Evolutionary conservation across 805 yeast genomes (phyloP).

Genomic region (Candida corydali): DNA sequence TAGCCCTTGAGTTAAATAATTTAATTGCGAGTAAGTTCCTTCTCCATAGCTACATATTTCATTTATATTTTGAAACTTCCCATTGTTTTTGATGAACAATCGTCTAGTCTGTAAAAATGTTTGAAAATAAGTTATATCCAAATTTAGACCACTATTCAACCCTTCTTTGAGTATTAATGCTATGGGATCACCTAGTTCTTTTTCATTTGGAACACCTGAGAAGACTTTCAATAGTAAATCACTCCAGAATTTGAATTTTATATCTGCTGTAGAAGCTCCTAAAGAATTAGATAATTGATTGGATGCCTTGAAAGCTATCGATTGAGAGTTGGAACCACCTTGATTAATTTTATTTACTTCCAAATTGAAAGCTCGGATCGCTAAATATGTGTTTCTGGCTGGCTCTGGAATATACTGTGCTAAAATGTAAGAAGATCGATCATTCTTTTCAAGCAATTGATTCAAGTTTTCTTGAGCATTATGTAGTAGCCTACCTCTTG

Average conservation of each 20-base stretch:
- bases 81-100: slow-evolving; percentile 39
- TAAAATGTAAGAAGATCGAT: slow-evolving; percentile 60
- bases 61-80: slow-evolving; percentile 45
- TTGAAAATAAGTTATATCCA: slow-evolving; percentile 53
- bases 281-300: slow-evolving; percentile 23
- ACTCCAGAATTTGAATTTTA: slow-evolving; percentile 75
- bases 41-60: slow-evolving; percentile 75
- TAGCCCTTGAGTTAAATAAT: slow-evolving; percentile 60
- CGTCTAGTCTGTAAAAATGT: slow-evolving; percentile 59
- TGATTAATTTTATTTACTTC: slow-evolving; percentile 52
- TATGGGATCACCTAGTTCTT: slow-evolving; percentile 58
- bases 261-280: slow-evolving; percentile 39
- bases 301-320: slow-evolving; percentile 29
- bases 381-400: slow-evolving; percentile 58
- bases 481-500: slow-evolving; percentile 8
- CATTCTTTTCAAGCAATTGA: slow-evolving; percentile 43
- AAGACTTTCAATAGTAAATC: slow-evolving; percentile 51
- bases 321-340: slow-evolving; percentile 20
- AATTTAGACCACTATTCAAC: slow-evolving; percentile 41
- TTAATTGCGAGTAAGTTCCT: slow-evolving; percentile 70
- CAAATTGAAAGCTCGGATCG: slow-evolving; percentile 60
- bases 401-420: slow-evolving; percentile 68
- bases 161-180: slow-evolving; percentile 55
- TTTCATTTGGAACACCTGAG: slow-evolving; percentile 25
- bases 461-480: slow-evolving; percentile 41